These are phyloP conservation scores for Leccinellum albellum DNA, from an alignment of 768 basidiomycete genomes.

Conservation along the genomic window DNA sequence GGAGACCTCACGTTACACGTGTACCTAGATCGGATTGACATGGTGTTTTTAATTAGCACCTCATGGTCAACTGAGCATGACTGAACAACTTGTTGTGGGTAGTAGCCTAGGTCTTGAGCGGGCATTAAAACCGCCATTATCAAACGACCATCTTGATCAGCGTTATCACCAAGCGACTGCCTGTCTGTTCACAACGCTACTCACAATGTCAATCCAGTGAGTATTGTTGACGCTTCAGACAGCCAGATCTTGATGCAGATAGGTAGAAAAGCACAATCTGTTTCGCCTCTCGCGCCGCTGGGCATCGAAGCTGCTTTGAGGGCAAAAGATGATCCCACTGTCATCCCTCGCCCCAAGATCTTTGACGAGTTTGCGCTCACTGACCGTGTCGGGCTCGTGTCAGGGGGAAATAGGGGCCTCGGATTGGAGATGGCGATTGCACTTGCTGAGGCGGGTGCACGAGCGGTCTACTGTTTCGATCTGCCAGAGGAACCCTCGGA, in stretches of 20 bases:
- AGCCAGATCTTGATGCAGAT: neutral
- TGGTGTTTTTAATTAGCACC: neutral
- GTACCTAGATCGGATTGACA: neutral
- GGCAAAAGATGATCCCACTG: constrained; percentile 34
- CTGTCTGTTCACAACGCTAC: too few relatives aligned
- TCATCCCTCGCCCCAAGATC: constrained; percentile 44
- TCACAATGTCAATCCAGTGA: constrained; percentile 13
- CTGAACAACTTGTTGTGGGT: neutral
- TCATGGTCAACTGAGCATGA: neutral
- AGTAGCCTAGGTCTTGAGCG: neutral
- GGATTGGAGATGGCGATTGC: constrained; percentile 83
- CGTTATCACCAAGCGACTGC: neutral
- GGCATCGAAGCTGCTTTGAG: constrained; percentile 59
- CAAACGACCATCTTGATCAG: neutral
- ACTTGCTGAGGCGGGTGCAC: constrained; percentile 68
- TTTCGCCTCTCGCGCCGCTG: constrained; percentile 56
- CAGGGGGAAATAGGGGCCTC: constrained; percentile 64
- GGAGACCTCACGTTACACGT: neutral
- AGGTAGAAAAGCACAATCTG: constrained; percentile 33
- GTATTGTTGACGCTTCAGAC: neutral
- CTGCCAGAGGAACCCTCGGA: constrained; percentile 51
- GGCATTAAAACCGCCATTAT: neutral
- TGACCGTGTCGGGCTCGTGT: constrained; percentile 58
- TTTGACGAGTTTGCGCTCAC: constrained; percentile 57
- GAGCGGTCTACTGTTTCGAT: constrained; percentile 67